Evolutionary conservation across 129 eudicot genomes (phyloP), one percentile per base, ranked within the genome.

Genomic region (Erigeron canadensis): DNA sequence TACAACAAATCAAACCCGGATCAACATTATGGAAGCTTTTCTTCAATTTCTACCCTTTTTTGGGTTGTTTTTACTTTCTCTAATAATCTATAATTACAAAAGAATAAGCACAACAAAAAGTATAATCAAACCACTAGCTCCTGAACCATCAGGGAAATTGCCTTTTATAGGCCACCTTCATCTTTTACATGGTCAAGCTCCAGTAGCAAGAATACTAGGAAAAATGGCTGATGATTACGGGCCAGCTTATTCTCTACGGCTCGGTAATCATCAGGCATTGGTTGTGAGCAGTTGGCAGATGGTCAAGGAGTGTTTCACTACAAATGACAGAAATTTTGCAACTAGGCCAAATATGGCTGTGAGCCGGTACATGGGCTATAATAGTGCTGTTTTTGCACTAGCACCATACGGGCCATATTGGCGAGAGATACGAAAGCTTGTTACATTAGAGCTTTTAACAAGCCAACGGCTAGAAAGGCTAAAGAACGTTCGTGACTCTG

Each of bases 81-180:
- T 28, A 44, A n/a, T 72, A 72, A 28, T 5, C 44, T 72, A 5
- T n/a, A n/a, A 12, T 58, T 21, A 44, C 76, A 72, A 28, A 28
- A 72, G 5, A 71, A 71, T 1, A 45, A 66, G 12, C 19, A 41
- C 19, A 5, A 19, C 18, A 18, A 4, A 8, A 51, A 62, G 7
- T 5, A 18, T 16, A 18, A 38, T 8, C 22, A 76, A 48, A 45
- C 57, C 16, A 18, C 23, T 5, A 44, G 84, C 86, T 13, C 91
- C 86, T 3, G 76, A 83, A 73, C 87, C 83, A 37, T 79, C 82
- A 6, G 87, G 91, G 0, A 81, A 86, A 17, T 78, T 70, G 76
- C 91, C 91, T 45, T 5, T 86, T 8, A 37, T 86, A 7, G 91
- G 86, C 42, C 85, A 82, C 71, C 82, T 82, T 57, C 85, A 80